Base-by-base conservation (phyloP, 352 stramenopile species). In the Globisporangium solare region DNA sequence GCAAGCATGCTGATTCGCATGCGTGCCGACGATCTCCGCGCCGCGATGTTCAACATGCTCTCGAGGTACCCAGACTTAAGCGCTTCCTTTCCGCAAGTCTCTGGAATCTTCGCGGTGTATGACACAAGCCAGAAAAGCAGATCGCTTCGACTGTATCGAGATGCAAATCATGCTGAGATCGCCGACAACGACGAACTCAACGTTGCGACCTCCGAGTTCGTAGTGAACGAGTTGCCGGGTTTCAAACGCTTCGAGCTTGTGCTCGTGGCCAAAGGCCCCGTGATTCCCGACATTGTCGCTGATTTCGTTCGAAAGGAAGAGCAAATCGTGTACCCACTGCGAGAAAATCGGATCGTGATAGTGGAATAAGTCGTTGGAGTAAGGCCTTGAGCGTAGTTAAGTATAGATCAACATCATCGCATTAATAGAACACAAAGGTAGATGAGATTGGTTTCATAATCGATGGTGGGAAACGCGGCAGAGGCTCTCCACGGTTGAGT, bases 251-350 rank as follows among this genome's bases (percentile, higher is more conserved):
- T 22, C 6, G 27, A 35, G 27, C 27, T 7, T 35, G 43, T 52
- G 12, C 24, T 52, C 1, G 14, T 52, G 6, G 45, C 24, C 22
- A 24, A 31, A 3, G 53, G 53, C 7, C 42, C 24, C 14, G 4
- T 59, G 10, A 40, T 59, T 11, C 43, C 24, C 10, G 53, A 59
- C 42, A 39, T 47, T 31, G 42, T 59, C 13, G 53, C 53, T 5
- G 15, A n/a, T 17, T 59, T 59, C 21, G 21, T 59, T 5, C 8
- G 52, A 35, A 24, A 21, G 6, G 35, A 18, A 51, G n/a, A 22
- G 11, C 8, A 52, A 20, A 59, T 59, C 42, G 42, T 42, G 15
- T 59, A 59, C 18, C 53, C 53, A n/a, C 18, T 59, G 1, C 45
- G 47, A 11, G 42, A 59, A 35, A 22, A 35, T 10, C 53, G 53